Conservation (phyloP, 768 basidiomycete genomes). For the Kwoniella dendrophila region DNA sequence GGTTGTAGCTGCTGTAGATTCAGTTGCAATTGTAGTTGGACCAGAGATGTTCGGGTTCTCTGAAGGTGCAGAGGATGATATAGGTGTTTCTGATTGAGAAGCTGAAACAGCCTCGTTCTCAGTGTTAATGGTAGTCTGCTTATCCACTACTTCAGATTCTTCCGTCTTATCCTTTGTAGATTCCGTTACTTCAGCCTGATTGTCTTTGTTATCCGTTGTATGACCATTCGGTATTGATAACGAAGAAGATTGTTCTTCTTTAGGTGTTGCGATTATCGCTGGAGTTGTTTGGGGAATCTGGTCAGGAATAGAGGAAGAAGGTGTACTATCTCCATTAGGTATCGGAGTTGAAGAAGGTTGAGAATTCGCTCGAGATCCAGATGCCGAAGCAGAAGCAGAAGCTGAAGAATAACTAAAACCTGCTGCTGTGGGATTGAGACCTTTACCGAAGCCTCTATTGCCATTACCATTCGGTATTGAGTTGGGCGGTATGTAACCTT, state of each 20-base stretch:
- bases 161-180: no score
- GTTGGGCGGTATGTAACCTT: conserved; percentile 12
- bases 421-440: conserved; percentile 45
- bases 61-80: neutral
- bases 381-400: conserved; percentile 18
- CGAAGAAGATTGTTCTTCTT: neutral
- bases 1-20: conserved; percentile 17
- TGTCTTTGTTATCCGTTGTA: neutral
- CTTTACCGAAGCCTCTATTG: conserved; percentile 9
- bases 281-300: conserved; percentile 20
- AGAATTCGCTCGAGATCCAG: conserved; percentile 12
- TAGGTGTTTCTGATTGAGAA: neutral
- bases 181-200: no score
- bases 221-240: conserved; percentile 3
- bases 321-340: conserved; percentile 8
- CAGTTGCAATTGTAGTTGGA: conserved; percentile 12
- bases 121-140: neutral
- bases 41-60: conserved; percentile 11
- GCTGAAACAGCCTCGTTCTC: neutral
- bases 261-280: neutral
- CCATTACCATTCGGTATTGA: neutral
- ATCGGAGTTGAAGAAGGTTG: conserved; percentile 17
- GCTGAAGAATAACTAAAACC: conserved; percentile 35
- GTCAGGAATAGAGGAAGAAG: neutral
- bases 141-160: no score